Conservation (phyloP, 805 yeast genomes). For the Soucietia sequanensis region DNA sequence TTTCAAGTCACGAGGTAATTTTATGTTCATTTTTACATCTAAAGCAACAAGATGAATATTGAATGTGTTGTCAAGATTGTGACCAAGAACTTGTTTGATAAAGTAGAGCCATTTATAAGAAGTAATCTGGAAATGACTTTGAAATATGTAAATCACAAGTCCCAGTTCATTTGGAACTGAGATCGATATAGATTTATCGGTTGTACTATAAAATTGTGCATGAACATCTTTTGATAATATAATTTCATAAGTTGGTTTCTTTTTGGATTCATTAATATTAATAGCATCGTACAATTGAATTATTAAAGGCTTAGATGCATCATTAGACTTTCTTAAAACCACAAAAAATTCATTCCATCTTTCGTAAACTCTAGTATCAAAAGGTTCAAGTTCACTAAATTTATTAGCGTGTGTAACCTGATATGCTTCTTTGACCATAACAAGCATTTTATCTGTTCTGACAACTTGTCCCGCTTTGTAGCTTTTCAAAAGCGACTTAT, state of each 20-base stretch:
- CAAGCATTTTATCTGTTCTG: constrained; percentile 66
- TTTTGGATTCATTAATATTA: constrained; percentile 21
- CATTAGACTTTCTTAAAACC: constrained; percentile 64
- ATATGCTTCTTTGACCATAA: constrained; percentile 50
- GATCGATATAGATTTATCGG: constrained; percentile 70
- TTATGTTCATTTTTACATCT: constrained; percentile 43
- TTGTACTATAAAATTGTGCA: constrained; percentile 57
- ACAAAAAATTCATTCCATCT: constrained; percentile 81
- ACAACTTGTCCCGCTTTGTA: constrained; percentile 61
- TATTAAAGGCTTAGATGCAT: constrained; percentile 48
- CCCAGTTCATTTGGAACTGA: constrained; percentile 27
- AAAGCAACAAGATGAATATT: constrained; percentile 46
- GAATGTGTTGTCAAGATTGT: constrained; percentile 21
- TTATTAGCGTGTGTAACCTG: constrained; percentile 10
- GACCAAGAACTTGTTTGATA: constrained; percentile 47
- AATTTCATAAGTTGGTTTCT: constrained; percentile 21
- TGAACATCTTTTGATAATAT: constrained; percentile 14
- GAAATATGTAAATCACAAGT: constrained; percentile 48
- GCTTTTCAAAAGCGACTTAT: constrained; percentile 21
- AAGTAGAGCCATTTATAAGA: constrained; percentile 67
- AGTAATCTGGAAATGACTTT: constrained; percentile 50
- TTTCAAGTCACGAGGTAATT: constrained; percentile 41
- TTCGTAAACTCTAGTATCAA: constrained; percentile 57
- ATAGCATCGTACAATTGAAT: constrained; percentile 61
- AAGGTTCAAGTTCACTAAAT: constrained; percentile 50